A percentile compares a stretch with the other conserved stretches of the same genome.
Conservation (phyloP, 2,329 filamentous ascomycete species). For the Ophiostoma ips region DNA sequence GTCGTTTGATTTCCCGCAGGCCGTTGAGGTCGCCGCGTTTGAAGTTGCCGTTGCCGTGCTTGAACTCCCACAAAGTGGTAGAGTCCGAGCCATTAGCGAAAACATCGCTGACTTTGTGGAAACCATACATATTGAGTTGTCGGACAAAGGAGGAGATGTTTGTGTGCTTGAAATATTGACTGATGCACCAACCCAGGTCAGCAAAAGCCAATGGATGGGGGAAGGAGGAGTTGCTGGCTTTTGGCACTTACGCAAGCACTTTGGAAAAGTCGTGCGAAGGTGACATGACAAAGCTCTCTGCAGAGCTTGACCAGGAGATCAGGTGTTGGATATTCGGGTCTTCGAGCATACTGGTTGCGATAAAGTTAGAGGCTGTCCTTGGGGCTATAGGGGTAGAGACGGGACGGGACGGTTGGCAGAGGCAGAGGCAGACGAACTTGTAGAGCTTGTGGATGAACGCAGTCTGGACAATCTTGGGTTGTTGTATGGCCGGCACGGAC, state of each 20-base stretch:
- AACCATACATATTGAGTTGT: slow-evolving; percentile 98
- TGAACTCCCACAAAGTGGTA: slow-evolving; percentile 95
- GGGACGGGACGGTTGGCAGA: too few species aligned
- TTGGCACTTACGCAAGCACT: slow-evolving; percentile 80
- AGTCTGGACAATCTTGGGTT: slow-evolving; percentile 95
- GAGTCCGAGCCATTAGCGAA: slow-evolving; percentile 93
- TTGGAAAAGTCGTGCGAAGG: slow-evolving; percentile 96
- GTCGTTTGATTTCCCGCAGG: slow-evolving; percentile 85
- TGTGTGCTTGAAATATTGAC: slow-evolving; percentile 98
- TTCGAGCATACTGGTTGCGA: slow-evolving; percentile 93
- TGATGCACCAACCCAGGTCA: slow-evolving; percentile 27
- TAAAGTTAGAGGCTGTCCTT: neutral
- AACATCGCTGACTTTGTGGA: slow-evolving; percentile 98
- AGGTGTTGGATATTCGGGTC: slow-evolving; percentile 85
- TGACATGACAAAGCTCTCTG: slow-evolving; percentile 98
- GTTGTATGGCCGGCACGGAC: slow-evolving; percentile 66
- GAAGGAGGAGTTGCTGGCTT: slow-evolving; percentile 6
- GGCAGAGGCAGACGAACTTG: slow-evolving; percentile 48
- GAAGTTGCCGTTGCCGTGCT: slow-evolving; percentile 94
- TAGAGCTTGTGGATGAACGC: slow-evolving; percentile 99
- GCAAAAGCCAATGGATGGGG: neutral
- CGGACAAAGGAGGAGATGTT: slow-evolving; percentile 98
- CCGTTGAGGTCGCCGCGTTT: slow-evolving; percentile 87
- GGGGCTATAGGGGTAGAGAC: neutral
- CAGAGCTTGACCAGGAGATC: slow-evolving; percentile 87